These are phyloP conservation scores for Suillus subalutaceus DNA, from an alignment of 768 basidiomycete genomes.

Conservation along the genomic window DNA sequence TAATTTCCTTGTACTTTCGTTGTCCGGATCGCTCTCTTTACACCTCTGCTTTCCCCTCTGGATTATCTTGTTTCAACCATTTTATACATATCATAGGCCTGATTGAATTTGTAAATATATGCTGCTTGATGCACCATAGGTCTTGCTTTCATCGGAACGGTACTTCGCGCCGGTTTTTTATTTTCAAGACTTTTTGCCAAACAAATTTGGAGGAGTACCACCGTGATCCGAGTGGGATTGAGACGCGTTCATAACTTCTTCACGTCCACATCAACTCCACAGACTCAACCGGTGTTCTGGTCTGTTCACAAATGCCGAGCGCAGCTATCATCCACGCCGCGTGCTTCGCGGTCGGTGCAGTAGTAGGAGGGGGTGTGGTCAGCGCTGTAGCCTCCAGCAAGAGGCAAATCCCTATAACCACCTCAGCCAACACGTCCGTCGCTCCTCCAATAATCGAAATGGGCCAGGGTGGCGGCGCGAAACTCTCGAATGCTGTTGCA, in stretches of 20 bases:
- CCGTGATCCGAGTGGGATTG: neutral
- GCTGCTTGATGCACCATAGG: conserved; percentile 30
- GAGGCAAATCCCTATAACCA: conserved; percentile 20
- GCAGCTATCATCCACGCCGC: conserved; percentile 60
- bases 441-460: conserved; percentile 47
- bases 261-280: neutral
- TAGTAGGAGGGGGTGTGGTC: conserved; percentile 77
- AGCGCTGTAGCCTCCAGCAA: conserved; percentile 45
- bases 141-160: neutral
- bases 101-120: conserved; percentile 23
- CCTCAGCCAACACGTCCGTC: conserved; percentile 19
- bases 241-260: neutral
- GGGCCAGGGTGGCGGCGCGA: conserved; percentile 46
- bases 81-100: conserved; percentile 27
- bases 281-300: neutral
- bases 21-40: conserved; percentile 15
- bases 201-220: conserved; percentile 2
- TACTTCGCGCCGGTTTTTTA: neutral
- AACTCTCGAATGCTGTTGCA: conserved; percentile 38
- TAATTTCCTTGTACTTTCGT: conserved; percentile 8
- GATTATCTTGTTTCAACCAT: conserved; percentile 14
- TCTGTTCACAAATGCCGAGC: conserved; percentile 42
- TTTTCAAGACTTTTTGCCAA: conserved; percentile 10
- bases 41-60: conserved; percentile 14
- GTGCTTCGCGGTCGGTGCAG: conserved; percentile 81